These are phyloP conservation scores for Nicotiana knightiana DNA, from an alignment of 257 asterid genomes.

Conservation along the genomic window DNA sequence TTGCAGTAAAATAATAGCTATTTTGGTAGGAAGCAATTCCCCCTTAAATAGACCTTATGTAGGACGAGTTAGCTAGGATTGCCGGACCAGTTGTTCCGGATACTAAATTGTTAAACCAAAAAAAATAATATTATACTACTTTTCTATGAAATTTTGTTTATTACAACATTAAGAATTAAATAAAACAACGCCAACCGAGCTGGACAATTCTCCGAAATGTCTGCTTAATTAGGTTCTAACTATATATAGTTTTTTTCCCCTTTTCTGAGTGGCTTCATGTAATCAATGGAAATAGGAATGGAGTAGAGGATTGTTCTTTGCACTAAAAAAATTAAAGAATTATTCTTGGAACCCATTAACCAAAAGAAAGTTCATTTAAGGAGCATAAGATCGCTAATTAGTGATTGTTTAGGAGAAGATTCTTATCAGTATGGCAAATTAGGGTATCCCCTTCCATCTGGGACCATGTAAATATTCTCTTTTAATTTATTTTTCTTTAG, in stretches of 20 bases:
- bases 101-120: too few relatives aligned
- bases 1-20: too few relatives aligned
- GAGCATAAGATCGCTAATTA: slow-evolving; percentile 5
- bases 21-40: too few relatives aligned
- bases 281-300: not conserved
- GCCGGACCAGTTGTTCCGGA: too few relatives aligned
- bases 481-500: not conserved
- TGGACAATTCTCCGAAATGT: not conserved
- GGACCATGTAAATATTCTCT: not conserved
- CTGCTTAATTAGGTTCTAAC: too few relatives aligned
- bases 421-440: not conserved
- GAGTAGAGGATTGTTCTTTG: not conserved
- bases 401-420: slow-evolving; percentile 6
- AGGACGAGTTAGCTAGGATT: too few relatives aligned
- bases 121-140: not conserved
- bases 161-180: not conserved
- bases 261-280: not conserved
- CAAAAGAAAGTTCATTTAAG: slow-evolving; percentile 6
- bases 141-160: not conserved
- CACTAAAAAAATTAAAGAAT: not conserved
- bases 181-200: not conserved
- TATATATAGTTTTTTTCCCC: not conserved
- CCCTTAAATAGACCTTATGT: too few relatives aligned
- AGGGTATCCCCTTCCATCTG: slow-evolving; percentile 1
- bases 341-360: slow-evolving; percentile 8